Percentiles rank a stretch among this genome's conserved stretches.
phyloP scores from a whole-genome alignment of 148 eudicot species.

The Camellia lanceoleosa region DNA sequence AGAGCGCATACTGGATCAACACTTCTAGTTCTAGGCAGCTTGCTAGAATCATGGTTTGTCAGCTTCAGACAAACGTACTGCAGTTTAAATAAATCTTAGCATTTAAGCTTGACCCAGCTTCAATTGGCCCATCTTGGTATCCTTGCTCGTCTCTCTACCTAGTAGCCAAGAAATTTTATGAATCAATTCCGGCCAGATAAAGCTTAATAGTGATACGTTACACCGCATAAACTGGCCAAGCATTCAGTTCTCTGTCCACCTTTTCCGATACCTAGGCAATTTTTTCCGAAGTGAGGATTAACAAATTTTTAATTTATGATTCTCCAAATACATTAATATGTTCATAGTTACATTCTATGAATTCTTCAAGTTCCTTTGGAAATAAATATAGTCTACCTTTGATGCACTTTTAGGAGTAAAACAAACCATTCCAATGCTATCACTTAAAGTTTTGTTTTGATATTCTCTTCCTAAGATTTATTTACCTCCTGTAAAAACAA shows the following conservation, averaged over 20 bases:
- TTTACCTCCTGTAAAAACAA: background rate
- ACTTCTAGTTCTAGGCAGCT: background rate
- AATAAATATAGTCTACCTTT: background rate
- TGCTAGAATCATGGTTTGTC: background rate
- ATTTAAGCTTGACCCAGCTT: background rate
- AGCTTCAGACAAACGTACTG: background rate
- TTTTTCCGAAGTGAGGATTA: background rate
- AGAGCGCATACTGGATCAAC: background rate
- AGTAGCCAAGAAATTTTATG: background rate
- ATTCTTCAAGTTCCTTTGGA: background rate
- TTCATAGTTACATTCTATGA: background rate
- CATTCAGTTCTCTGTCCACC: background rate
- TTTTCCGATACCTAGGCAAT: background rate
- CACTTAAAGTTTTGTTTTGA: background rate
- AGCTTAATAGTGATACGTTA: too few relatives aligned
- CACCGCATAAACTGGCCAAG: background rate
- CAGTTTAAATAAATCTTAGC: background rate
- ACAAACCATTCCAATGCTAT: background rate
- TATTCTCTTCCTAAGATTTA: background rate
- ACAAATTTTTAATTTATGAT: background rate
- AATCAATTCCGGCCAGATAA: too few relatives aligned
- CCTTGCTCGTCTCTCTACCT: background rate
- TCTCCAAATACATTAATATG: background rate
- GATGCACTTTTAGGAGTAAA: background rate
- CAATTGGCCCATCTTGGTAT: background rate